A percentile compares a stretch with the other conserved stretches of the same genome.
These are phyloP conservation scores for Fallopia convolvulus DNA, from an alignment of 148 eudicot genomes.

Conservation along the genomic window DNA sequence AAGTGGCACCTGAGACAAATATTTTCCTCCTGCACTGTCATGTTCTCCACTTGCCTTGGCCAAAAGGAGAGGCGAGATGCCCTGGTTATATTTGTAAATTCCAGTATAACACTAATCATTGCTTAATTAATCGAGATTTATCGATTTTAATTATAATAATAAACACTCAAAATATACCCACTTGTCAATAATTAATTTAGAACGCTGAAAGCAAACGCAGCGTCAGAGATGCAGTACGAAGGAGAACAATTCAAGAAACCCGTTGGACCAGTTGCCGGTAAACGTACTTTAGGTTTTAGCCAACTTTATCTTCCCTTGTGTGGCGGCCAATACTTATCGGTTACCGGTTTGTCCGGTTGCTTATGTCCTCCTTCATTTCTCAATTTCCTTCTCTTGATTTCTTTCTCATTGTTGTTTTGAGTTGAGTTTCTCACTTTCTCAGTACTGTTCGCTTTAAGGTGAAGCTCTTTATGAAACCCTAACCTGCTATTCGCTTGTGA, in stretches of 20 bases:
- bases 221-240: conserved; percentile 4
- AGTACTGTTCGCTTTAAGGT: not conserved
- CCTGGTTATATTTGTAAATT: not conserved
- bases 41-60: not conserved
- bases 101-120: not conserved
- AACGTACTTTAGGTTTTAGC: not conserved
- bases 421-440: not conserved
- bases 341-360: conserved; percentile 15
- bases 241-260: not conserved
- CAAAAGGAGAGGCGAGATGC: conserved; percentile 2
- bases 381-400: not conserved
- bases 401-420: not conserved
- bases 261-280: conserved; percentile 8
- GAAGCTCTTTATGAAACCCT: not conserved
- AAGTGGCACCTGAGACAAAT: not conserved
- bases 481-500: not conserved
- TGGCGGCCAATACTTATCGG: conserved; percentile 6
- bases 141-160: not conserved
- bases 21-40: conserved; percentile 1
- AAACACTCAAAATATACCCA: not conserved
- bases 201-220: conserved; percentile 6
- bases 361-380: not conserved
- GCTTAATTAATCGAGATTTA: not conserved
- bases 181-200: not conserved
- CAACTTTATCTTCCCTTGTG: not conserved